These are phyloP conservation scores for Phaseolus coccineus DNA, from an alignment of 331 rosid species.

Conservation along the genomic window DNA sequence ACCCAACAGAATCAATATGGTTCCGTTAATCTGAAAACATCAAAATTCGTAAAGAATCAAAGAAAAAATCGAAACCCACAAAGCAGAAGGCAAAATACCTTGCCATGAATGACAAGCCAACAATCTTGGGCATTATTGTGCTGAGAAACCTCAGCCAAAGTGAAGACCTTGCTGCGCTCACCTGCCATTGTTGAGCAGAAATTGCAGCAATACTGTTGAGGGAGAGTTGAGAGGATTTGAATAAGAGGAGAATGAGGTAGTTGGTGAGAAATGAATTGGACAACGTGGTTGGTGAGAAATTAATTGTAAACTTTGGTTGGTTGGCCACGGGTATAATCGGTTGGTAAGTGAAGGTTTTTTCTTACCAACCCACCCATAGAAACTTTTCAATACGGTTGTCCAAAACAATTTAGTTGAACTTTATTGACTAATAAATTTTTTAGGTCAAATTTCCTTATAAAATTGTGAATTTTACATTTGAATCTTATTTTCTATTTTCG, in stretches of 20 bases:
- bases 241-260: constrained; percentile 2
- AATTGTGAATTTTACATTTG: no score
- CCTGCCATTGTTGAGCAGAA: constrained; percentile 56
- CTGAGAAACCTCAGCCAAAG: constrained; percentile 67
- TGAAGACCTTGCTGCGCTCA: constrained; percentile 56
- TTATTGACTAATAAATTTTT: neutral
- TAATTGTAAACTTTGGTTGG: neutral
- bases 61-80: neutral
- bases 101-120: constrained; percentile 81
- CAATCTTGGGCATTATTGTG: constrained; percentile 72
- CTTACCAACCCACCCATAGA: neutral
- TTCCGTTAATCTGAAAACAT: neutral
- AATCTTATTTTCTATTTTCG: no score
- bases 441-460: neutral
- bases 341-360: constrained; percentile 6
- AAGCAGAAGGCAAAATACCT: constrained; percentile 52
- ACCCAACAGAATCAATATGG: neutral
- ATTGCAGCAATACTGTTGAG: neutral
- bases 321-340: neutral
- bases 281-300: neutral
- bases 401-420: neutral
- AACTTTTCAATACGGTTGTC: neutral
- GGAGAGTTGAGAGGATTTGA: constrained; percentile 37
- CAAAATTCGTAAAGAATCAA: neutral
- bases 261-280: constrained; percentile 39